Evolutionary conservation across 73 alveolate genomes (phyloP), one percentile per base, ranked within the genome.

Genomic region (Paramecium pentaurelia): DNA sequence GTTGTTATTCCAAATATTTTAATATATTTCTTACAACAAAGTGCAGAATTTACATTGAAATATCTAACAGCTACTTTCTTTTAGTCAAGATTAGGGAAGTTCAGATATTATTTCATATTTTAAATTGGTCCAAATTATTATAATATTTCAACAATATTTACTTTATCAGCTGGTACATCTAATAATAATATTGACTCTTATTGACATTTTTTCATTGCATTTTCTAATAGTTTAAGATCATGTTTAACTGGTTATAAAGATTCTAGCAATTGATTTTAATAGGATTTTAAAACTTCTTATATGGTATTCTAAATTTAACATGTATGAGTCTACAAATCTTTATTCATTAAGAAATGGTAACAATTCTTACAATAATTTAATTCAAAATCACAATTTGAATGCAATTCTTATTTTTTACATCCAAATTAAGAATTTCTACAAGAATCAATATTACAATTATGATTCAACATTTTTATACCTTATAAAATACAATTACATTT

Each of bases 391-490:
- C 91, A 80, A 40, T 80, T 38, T 12, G 11, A 22, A 44, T 42
- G 73, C 28, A 32, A 8, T 16, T 80, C 58, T 38, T 0, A 4
- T 47, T 80, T 42, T 44, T 42, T 80, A n/a, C 91, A 80, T 20
- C 91, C 91, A 25, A 40, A 80, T 38, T 45, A 27, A 27, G 44
- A 10, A 80, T 80, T 80, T 20, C 58, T 8, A 80, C 91, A 80
- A 25, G 37, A 25, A 0, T 20, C 25, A 25, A 49, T 38, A 18
- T 36, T 20, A 77, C 90, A 77, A 8, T 38, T 36, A 77, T 77
- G 90, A 22, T n/a, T 42, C 9, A 42, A 8, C 12, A 77, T 18
- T 42, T 42, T 77, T 20, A 7, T 10, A 25, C 30, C 30, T 16
- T 80, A 36, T 28, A 80, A 40, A 25, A 80, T 49, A 11, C 75